phyloP scores from a whole-genome alignment of 768 basidiomycete genomes.

The Leccinum arenicola region DNA sequence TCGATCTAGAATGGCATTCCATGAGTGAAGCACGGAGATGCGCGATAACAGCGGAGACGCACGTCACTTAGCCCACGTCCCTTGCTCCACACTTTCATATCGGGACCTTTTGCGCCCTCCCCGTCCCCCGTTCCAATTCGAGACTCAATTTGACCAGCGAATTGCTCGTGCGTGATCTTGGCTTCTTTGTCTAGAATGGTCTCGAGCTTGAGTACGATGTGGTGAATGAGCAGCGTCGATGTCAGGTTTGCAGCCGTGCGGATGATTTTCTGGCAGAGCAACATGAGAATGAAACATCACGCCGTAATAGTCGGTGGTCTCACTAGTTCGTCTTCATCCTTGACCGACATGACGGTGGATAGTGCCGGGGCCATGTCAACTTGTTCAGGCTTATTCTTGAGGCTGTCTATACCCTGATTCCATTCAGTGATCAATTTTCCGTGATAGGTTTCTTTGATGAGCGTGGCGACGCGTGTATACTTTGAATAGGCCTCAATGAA shows the following conservation, averaged over 20 bases:
- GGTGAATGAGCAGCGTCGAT: slow-evolving; percentile 79
- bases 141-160: slow-evolving; percentile 82
- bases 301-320: slow-evolving; percentile 27
- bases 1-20: slow-evolving; percentile 58
- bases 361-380: slow-evolving; percentile 78
- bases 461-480: slow-evolving; percentile 63
- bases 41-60: slow-evolving; percentile 28
- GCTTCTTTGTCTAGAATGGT: slow-evolving; percentile 89
- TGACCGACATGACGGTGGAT: slow-evolving; percentile 77
- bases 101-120: slow-evolving; percentile 74
- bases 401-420: slow-evolving; percentile 59
- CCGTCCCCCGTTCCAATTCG: slow-evolving; percentile 73
- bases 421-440: slow-evolving; percentile 90
- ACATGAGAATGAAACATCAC: slow-evolving; percentile 9
- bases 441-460: slow-evolving; percentile 78
- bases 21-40: slow-evolving; percentile 5
- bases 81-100: slow-evolving; percentile 90
- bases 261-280: slow-evolving; percentile 60
- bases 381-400: slow-evolving; percentile 62
- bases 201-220: slow-evolving; percentile 86
- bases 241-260: slow-evolving; percentile 76
- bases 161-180: slow-evolving; percentile 84
- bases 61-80: slow-evolving; percentile 74
- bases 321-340: slow-evolving; percentile 91
- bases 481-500: slow-evolving; percentile 63